A percentile compares a stretch with the other conserved stretches of the same genome.
Conservation (phyloP, 225 moss, liverwort and hornwort species). For the Asterella californica region DNA sequence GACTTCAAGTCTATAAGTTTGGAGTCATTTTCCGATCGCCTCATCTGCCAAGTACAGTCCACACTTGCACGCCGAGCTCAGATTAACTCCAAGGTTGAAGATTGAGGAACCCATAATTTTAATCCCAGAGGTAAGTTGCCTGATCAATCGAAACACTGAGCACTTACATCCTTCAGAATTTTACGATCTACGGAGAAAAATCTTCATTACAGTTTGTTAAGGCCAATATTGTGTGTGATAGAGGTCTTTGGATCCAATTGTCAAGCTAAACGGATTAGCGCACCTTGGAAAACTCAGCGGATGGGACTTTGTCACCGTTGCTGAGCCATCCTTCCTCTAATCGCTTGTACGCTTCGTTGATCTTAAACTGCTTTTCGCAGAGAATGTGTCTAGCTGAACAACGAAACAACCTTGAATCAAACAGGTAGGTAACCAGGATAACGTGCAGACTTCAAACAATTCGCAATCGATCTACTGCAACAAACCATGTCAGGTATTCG, state of each 20-base stretch:
- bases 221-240: neutral
- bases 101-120: too few species aligned
- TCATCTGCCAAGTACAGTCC: too few species aligned
- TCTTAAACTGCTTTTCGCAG: constrained; percentile 93
- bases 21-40: too few species aligned
- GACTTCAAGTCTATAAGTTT: too few species aligned
- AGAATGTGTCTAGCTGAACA: constrained; percentile 85
- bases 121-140: too few species aligned
- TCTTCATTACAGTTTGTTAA: neutral
- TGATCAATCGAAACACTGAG: too few species aligned
- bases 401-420: neutral
- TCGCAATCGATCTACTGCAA: too few species aligned
- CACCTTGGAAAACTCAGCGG: constrained; percentile 98
- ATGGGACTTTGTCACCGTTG: constrained; percentile 96
- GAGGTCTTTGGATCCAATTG: neutral
- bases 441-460: neutral
- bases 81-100: too few species aligned
- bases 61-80: too few species aligned
- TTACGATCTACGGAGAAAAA: neutral
- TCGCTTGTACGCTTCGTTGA: constrained; percentile 98
- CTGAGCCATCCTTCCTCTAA: constrained; percentile 96
- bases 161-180: too few species aligned
- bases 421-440: neutral
- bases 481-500: neutral
- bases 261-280: neutral